These are phyloP conservation scores for Rosa lucieae DNA, from an alignment of 306 rosid genomes.

Conservation along the genomic window DNA sequence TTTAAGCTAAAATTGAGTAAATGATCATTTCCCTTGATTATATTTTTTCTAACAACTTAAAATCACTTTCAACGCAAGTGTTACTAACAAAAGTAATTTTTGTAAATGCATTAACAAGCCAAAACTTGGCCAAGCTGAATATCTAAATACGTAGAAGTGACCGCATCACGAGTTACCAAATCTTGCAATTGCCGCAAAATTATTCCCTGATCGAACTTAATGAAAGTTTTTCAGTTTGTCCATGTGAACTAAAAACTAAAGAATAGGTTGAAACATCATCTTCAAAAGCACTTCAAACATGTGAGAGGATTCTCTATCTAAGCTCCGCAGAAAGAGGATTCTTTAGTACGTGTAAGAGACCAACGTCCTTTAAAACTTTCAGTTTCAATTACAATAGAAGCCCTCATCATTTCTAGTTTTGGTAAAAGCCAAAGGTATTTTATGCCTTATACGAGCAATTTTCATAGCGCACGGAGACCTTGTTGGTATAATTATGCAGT, in stretches of 20 bases:
- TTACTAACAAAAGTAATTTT: not conserved
- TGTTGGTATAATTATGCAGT: not conserved
- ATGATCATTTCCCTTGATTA: no score
- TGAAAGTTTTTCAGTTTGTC: not conserved
- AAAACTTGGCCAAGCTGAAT: not conserved
- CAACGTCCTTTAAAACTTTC: not conserved
- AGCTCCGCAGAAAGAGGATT: not conserved
- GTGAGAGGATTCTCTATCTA: slow-evolving; percentile 3
- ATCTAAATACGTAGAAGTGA: not conserved
- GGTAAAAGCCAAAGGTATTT: not conserved
- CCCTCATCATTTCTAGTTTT: not conserved
- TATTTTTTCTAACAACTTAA: no score
- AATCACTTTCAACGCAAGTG: no score
- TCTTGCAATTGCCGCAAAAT: not conserved
- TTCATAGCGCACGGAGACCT: not conserved
- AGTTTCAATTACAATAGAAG: not conserved
- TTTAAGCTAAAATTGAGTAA: no score
- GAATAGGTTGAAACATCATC: not conserved
- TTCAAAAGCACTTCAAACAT: not conserved
- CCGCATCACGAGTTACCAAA: not conserved
- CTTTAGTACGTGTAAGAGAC: not conserved
- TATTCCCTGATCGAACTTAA: not conserved
- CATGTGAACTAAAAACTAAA: not conserved
- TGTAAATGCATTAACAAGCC: not conserved
- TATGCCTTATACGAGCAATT: not conserved